Evolutionary conservation across 352 stramenopile genomes (phyloP), one percentile per base, ranked within the genome.

Genomic region (Phytophthora citricola): DNA sequence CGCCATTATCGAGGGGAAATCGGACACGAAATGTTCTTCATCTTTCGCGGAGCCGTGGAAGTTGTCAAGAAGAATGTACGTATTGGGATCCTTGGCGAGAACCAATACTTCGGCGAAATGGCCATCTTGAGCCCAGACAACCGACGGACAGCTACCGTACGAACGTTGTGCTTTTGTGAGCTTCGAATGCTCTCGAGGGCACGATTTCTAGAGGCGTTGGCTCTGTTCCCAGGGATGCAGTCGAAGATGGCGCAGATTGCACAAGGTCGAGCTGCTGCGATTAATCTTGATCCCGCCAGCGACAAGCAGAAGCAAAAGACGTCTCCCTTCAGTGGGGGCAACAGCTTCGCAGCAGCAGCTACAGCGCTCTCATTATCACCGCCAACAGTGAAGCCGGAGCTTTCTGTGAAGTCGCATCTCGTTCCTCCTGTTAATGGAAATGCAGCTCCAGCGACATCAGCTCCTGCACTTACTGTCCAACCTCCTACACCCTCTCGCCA

Each of bases 21-120:
- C 39, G 81, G 81, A 8, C 73, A 90, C 36, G 81, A 90, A 57
- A 90, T 92, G 81, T 91, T 90, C 26, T 73, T 73, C 29, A 73
- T 92, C 45, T 92, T 92, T 39, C 83, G 83, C 7, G 83, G 83
- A 22, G 83, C 80, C n/a, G 83, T 92, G 14, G 60, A 73, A 54
- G 48, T 73, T 6, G 59, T 57, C 56, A 92, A 71, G 76, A 71
- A 85, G 11, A 69, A 66, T 11, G 46, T 72, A 9, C 83, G 88
- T 45, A 61, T 92, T 44, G 81, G 71, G 1, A 76, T 92, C 15
- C 47, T 92, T 1, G 81, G 83, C 0, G 77, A 91, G 47, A 92
- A 92, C 60, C 83, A 92, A 60, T 91, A 92, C 58, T 92, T 92
- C 63, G 83, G 83, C 6, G 83, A 92, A 47, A 89, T 92, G 81